Base-by-base conservation (phyloP, 306 rosid genomes). In the Castanea sativa region DNA sequence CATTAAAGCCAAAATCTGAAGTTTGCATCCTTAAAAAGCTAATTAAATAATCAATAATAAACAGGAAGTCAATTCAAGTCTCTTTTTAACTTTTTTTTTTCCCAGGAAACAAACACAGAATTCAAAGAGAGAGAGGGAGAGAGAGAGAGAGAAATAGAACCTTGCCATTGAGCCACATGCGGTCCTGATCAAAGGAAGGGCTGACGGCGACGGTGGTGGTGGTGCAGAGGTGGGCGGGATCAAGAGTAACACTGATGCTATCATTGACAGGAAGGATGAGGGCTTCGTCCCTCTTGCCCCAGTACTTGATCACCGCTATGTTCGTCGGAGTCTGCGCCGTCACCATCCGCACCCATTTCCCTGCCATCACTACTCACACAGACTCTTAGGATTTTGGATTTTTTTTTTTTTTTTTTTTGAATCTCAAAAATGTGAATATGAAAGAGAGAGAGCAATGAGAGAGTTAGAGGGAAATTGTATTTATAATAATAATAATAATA, bases 81-180 rank as follows among this genome's bases (percentile, higher is more conserved):
- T 38, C 45, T 38, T 38, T 8, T 2, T 1, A 8, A 2, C 27
- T 25, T 25, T 0, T 38, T 38, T 25, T 25, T 41, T 38, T 38
- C 45, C 45, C 45, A 38, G 45, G 45, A 38, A 8, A 7, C 45
- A 38, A 38, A 38, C 43, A 38, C 11, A 7, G 45, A 38, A 38
- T 38, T 38, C 11, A 38, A 10, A 38, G 43, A 38, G 45, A 35
- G 41, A 23, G 23, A 23, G 23, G 3, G 33, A 30, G 32, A 29
- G 32, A 30, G 33, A 32, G 33, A 7, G 11, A 38, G 43, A 38
- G 45, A 10, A 41, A 41, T 2, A 2, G 15, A 76, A 92, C 98
- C 94, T 95, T 85, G 84, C 93, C 90, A 79, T 95, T 95, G 81
- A 93, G 99, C 98, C 98, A 95, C 98, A 95, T 93, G 38, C 94